Conservation (phyloP, 768 basidiomycete species). For the Rhodotorula babjevae region DNA sequence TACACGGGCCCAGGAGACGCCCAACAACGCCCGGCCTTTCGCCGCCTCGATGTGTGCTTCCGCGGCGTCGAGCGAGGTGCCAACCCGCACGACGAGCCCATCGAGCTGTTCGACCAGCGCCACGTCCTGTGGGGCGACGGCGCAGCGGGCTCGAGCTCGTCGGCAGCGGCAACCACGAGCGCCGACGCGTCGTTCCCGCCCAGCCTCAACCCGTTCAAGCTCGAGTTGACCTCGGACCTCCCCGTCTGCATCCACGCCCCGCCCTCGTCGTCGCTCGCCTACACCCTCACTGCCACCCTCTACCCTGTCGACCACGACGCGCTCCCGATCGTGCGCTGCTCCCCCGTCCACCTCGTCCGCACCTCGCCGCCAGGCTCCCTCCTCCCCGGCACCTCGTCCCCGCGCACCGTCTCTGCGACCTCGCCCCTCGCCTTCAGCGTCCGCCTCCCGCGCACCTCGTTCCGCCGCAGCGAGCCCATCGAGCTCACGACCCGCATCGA, state of each 20-base stretch:
- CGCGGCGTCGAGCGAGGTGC: constrained; percentile 28
- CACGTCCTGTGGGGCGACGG: constrained; percentile 28
- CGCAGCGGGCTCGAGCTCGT: constrained; percentile 12
- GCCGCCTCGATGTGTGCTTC: constrained; percentile 27
- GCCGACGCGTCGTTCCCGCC: constrained; percentile 49
- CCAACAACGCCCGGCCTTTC: not conserved
- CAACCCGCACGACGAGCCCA: not conserved
- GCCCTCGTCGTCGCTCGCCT: constrained; percentile 64
- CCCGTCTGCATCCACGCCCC: constrained; percentile 73
- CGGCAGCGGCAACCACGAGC: not conserved
- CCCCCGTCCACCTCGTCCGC: constrained; percentile 38
- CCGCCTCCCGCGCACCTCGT: constrained; percentile 67
- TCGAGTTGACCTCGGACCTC: constrained; percentile 70
- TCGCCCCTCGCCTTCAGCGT: constrained; percentile 63
- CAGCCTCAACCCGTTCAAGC: constrained; percentile 69
- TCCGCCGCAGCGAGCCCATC: constrained; percentile 66
- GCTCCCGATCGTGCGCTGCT: constrained; percentile 38
- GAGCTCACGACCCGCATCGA: constrained; percentile 77
- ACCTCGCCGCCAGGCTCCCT: constrained; percentile 36
- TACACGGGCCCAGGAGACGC: constrained; percentile 45
- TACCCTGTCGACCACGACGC: constrained; percentile 49
- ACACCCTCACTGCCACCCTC: constrained; percentile 65
- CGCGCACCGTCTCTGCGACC: not conserved
- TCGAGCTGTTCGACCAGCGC: constrained; percentile 26
- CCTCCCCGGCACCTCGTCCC: constrained; percentile 4